A percentile compares a stretch with the other conserved stretches of the same genome.
Evolutionary conservation across 371 early-diverging fungal species (phyloP).

Genomic region (Dinochytrium kinnereticum): DNA sequence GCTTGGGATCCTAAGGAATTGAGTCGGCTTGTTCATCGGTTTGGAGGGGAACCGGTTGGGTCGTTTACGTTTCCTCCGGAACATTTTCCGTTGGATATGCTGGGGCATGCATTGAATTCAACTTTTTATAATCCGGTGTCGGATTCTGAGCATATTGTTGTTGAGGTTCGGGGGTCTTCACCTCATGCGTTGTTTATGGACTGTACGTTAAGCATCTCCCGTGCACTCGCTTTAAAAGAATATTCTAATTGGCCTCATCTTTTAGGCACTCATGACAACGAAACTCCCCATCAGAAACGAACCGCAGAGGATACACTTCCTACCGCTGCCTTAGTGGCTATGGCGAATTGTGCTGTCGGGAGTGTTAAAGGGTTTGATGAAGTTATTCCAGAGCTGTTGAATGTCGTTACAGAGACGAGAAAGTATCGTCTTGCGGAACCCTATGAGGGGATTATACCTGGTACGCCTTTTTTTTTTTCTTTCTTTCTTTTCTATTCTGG

Average conservation of each 20-base stretch:
- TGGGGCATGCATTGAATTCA: conserved; percentile 51
- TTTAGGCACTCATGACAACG: conserved; percentile 91
- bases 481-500: not conserved
- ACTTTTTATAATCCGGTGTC: conserved; percentile 35
- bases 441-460: conserved; percentile 57
- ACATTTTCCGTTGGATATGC: conserved; percentile 54
- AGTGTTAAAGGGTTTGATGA: conserved; percentile 97
- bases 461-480: conserved; percentile 20
- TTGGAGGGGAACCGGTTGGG: conserved; percentile 82
- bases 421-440: conserved; percentile 63
- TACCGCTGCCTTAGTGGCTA: conserved; percentile 88
- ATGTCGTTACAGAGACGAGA: conserved; percentile 87
- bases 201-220: conserved; percentile 51
- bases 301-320: conserved; percentile 87
- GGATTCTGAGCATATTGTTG: conserved; percentile 51
- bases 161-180: conserved; percentile 59
- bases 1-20: conserved; percentile 93
- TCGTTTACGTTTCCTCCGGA: conserved; percentile 52
- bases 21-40: conserved; percentile 83
- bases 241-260: not conserved
- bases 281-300: conserved; percentile 90
- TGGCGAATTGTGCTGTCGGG: conserved; percentile 90
- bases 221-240: not conserved
- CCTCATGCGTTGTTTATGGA: conserved; percentile 98
- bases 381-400: conserved; percentile 80